Evolutionary conservation across 2,329 filamentous ascomycete species (phyloP).

Genomic region (Pyricularia grisea): DNA sequence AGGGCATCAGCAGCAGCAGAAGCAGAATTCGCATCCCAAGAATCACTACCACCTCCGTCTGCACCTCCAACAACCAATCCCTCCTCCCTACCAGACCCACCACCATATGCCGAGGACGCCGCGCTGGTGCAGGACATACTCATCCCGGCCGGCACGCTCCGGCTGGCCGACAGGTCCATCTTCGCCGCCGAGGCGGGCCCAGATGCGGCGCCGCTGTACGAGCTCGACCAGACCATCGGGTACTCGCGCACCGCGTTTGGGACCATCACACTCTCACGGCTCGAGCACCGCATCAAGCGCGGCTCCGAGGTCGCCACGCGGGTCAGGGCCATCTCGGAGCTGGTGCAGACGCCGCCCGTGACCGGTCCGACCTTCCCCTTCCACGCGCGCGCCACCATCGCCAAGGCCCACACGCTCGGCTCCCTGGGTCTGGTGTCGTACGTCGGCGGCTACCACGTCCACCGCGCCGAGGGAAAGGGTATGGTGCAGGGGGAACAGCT

Average conservation of each 20-base stretch:
- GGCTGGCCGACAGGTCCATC: background rate
- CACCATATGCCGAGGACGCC: background rate
- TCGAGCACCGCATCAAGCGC: slow-evolving; percentile 2
- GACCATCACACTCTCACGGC: background rate
- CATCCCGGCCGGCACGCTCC: slow-evolving; percentile 1
- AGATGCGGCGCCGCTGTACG: background rate
- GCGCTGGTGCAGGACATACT: background rate
- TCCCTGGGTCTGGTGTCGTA: background rate
- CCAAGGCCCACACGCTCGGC: background rate
- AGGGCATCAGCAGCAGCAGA: background rate
- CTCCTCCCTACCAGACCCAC: background rate
- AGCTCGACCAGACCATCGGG: background rate
- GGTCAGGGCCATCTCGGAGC: background rate
- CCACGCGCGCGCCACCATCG: background rate
- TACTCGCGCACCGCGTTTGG: background rate
- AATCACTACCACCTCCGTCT: background rate
- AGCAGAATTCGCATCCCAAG: background rate
- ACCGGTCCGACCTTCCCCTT: background rate
- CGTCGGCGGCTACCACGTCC: background rate
- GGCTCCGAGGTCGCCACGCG: background rate
- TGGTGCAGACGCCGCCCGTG: background rate
- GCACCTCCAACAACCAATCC: background rate
- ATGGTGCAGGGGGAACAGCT: background rate
- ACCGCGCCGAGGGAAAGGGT: background rate
- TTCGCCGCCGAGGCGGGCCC: background rate